Base-by-base conservation (phyloP, 2,329 filamentous ascomycete species). In the Sclerotinia minor region DNA sequence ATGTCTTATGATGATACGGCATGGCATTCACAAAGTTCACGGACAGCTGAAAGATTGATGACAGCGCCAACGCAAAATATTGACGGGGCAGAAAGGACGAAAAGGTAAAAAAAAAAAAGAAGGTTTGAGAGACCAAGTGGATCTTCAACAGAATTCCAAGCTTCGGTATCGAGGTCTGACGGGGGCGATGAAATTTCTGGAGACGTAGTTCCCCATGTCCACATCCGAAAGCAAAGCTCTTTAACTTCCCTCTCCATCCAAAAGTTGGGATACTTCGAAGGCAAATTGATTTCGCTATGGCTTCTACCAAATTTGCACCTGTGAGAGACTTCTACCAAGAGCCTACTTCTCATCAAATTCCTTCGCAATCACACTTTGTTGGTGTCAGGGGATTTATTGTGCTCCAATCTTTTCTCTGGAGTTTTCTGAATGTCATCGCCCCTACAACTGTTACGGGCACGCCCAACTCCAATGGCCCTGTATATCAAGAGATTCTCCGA, bases 341-440 rank as follows among this genome's bases (percentile, higher is more conserved):
- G 21, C 58, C 58, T 60, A 60, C 58, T n/a, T 21, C 29, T 24
- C 58, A 49, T n/a, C 58, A 60, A 13, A 66, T 50, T 44, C 44
- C 58, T 54, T 67, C 69, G 11, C 58, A 60, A 24, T 60, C 58
- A 17, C 44, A 66, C 65, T 77, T 83, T 24, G 72, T 79, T 44
- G 81, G 80, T n/a, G 73, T 83, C 35, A 78, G 80, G 45, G 81
- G 81, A 44, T 70, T 81, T n/a, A 71, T 83, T 24, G 78, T 79
- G 8, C 71, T 83, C 17, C 74, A 80, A 69, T 78, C 79, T 13
- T 81, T 83, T 64, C 71, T 82, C 41, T 82, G 80, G 74, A 74
- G 79, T 49, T 83, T 81, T 72, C 79, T 83, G 58, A 75, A 78
- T 54, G 78, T 77, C 13, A 82, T 83, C 71, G 76, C 80, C n/a